These are phyloP conservation scores for Nasturtium officinale DNA, from an alignment of 345 rosid species.

Conservation along the genomic window DNA sequence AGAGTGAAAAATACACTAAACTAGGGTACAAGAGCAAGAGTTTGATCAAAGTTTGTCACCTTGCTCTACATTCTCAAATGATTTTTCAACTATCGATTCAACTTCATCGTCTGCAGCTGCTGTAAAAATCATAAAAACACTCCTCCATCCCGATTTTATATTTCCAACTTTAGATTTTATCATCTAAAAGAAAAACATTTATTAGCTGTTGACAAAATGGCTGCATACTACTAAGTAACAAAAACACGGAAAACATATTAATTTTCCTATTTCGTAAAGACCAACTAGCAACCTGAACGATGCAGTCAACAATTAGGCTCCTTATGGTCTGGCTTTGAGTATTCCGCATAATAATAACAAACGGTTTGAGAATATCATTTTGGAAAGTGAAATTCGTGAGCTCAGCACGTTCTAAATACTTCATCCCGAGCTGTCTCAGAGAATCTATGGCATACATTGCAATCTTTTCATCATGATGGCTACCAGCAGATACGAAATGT, in stretches of 20 bases:
- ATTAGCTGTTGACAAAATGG: conserved; percentile 27
- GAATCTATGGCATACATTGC: conserved; percentile 97
- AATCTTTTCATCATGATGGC: conserved; percentile 89
- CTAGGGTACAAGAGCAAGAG: conserved; percentile 11
- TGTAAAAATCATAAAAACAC: conserved; percentile 91
- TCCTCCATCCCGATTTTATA: conserved; percentile 94
- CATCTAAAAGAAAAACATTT: conserved; percentile 57
- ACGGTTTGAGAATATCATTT: conserved; percentile 94
- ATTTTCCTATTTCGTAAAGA: conserved; percentile 5
- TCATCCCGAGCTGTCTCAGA: conserved; percentile 90
- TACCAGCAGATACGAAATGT: conserved; percentile 93
- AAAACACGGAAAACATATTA: conserved; percentile 16
- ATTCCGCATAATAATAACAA: conserved; percentile 86
- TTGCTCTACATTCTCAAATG: conserved; percentile 93
- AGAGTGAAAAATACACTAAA: conserved; percentile 26
- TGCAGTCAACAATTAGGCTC: conserved; percentile 89
- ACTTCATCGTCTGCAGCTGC: conserved; percentile 89
- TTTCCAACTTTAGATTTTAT: conserved; percentile 91
- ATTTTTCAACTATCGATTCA: conserved; percentile 86
- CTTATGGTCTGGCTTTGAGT: conserved; percentile 76
- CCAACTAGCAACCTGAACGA: conserved; percentile 65
- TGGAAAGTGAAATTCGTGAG: conserved; percentile 91
- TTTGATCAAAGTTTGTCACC: conserved; percentile 49
- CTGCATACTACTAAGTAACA: conserved; percentile 19
- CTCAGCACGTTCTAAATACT: conserved; percentile 88